Conservation (phyloP, 306 rosid species). For the Prunus davidiana region DNA sequence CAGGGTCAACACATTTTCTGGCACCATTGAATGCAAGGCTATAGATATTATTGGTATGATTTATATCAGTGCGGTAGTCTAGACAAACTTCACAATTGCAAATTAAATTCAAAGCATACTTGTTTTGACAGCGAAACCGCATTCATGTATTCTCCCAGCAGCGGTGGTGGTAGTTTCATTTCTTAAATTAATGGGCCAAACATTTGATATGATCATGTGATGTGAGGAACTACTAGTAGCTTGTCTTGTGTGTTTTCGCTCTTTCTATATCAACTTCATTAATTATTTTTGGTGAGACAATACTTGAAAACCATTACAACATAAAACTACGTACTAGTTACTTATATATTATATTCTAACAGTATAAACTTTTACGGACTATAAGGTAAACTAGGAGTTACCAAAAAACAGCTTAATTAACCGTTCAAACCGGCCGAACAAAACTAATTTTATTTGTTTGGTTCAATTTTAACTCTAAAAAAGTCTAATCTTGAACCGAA, state of each 20-base stretch:
- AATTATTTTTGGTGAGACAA: not conserved
- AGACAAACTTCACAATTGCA: not conserved
- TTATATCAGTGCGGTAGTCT: not conserved
- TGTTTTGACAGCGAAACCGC: not conserved
- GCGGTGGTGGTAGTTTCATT: constrained; percentile 36
- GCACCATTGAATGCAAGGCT: not conserved
- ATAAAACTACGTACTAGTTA: not conserved
- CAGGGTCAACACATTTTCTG: no score
- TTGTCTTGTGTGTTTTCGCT: not conserved
- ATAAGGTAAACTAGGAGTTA: no score
- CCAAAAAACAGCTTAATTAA: no score
- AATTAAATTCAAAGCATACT: constrained; percentile 2
- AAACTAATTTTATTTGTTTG: no score
- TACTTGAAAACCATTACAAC: not conserved
- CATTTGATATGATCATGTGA: not conserved
- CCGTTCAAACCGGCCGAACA: no score
- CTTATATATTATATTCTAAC: not conserved
- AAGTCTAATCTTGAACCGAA: no score
- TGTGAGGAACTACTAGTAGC: not conserved
- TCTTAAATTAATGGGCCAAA: constrained; percentile 30
- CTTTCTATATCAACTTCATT: not conserved
- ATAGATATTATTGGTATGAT: not conserved
- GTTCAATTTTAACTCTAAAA: no score
- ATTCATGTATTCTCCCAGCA: not conserved
- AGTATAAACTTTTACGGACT: no score